Base-by-base conservation (phyloP, 192 early-diverging fungal genomes). In the Coemansia sp. region DNA sequence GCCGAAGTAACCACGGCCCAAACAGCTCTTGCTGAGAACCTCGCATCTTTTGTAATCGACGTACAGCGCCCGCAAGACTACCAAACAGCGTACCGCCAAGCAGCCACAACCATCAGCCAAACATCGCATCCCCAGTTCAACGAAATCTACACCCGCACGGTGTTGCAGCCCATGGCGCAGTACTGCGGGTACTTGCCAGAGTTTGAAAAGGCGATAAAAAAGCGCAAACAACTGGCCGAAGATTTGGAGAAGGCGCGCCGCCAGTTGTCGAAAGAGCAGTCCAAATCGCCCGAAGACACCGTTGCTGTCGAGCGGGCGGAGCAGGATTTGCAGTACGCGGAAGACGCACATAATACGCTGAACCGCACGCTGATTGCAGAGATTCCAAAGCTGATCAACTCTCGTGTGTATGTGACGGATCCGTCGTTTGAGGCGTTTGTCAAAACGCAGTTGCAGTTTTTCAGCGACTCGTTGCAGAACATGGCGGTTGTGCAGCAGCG, bases 401-500 rank as follows among this genome's bases (percentile, higher is more conserved):
- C 93, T 22, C 82, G 95, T 29, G 89, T 97, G 0, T 90, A 92
- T 3, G 95, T 94, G 63, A 75, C 97, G 50, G 94, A 98, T 25
- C 97, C 97, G 2, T 93, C 92, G 19, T 96, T 99, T 67, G 95
- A 97, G 68, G 96, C 95, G 7, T 79, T 99, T 24, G 91, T 97
- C 57, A 95, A 96, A 79, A 85, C 90, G 14, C 96, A 99, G 72
- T 72, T 96, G n/a, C 84, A 86, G 60, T 98, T 98, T 82, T 91
- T 92, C 59, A 91, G 90, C 70, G 85, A 87, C 41, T 91, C 92
- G 52, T 87, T 88, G 56, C 83, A 89, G 25, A 85, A 87, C 60
- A 83, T 98, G 65, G 87, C 91, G 59, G 64, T 75, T 3, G 72
- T 94, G 4, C 67, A 87, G 39, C 70, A 86, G 41, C 76, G 83